Percentiles rank a stretch among this genome's conserved stretches.
These are phyloP conservation scores for Pecoramyces ruminantium DNA, from an alignment of 192 early-diverging fungal genomes.

Conservation along the genomic window DNA sequence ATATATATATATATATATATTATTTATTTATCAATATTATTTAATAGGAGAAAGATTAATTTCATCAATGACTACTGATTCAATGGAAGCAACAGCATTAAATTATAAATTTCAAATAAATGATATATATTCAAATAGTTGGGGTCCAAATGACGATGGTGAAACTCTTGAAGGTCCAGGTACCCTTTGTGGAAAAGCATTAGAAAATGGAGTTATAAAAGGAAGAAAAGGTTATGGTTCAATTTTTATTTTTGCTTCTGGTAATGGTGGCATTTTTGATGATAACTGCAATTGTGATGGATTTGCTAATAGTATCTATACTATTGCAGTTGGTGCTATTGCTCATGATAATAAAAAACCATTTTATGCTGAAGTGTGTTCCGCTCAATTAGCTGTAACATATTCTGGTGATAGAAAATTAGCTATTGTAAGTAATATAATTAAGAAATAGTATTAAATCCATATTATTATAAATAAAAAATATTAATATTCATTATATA, in stretches of 20 bases:
- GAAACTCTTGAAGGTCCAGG: constrained; percentile 67
- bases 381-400: constrained; percentile 71
- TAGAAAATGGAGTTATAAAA: constrained; percentile 67
- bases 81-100: constrained; percentile 76
- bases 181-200: constrained; percentile 60
- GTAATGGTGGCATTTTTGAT: constrained; percentile 60
- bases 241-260: constrained; percentile 85
- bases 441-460: no score
- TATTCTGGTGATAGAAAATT: constrained; percentile 53
- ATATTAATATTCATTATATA: no score
- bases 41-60: constrained; percentile 77
- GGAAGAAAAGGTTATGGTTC: constrained; percentile 73
- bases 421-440: constrained; percentile 65
- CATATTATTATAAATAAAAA: no score
- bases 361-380: constrained; percentile 69
- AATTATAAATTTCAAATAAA: constrained; percentile 78
- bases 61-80: constrained; percentile 75
- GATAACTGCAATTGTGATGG: constrained; percentile 97
- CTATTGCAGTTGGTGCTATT: constrained; percentile 80
- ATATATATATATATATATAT: no score
- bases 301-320: constrained; percentile 91
- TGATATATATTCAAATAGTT: constrained; percentile 90
- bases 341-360: constrained; percentile 61
- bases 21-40: no score
- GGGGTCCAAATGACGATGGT: constrained; percentile 89